A percentile compares a stretch with the other conserved stretches of the same genome.
These are phyloP conservation scores for Chrysophaeum taylorii DNA, from an alignment of 352 stramenopile species.

Conservation along the genomic window DNA sequence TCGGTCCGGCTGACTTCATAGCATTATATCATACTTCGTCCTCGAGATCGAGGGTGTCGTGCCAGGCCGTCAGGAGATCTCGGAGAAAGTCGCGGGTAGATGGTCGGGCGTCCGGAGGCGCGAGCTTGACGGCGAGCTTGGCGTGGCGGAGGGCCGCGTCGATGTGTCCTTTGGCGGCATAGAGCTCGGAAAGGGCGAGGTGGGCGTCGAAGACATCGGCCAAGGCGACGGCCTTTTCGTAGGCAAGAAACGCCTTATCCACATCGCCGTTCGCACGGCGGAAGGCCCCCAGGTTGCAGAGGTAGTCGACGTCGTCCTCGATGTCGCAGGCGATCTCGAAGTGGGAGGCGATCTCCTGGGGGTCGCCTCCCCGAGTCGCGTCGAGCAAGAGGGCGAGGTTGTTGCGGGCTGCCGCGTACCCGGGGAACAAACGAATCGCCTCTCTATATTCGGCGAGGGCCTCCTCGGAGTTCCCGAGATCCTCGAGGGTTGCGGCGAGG, in stretches of 20 bases:
- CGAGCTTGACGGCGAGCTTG: not conserved
- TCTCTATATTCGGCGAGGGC: not conserved
- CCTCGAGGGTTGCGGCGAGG: not conserved
- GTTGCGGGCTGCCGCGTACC: not conserved
- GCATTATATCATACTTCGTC: too few species aligned
- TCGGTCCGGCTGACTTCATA: too few species aligned
- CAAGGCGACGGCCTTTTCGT: not conserved
- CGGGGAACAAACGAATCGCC: not conserved
- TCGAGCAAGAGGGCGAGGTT: not conserved
- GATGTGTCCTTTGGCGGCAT: not conserved
- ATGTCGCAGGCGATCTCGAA: not conserved
- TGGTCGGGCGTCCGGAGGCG: not conserved
- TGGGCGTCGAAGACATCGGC: not conserved
- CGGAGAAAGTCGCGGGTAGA: not conserved
- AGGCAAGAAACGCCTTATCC: too few species aligned
- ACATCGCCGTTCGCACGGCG: too few species aligned
- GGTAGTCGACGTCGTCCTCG: not conserved
- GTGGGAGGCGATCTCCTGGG: not conserved
- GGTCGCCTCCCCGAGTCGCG: not conserved
- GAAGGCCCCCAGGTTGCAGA: slow-evolving; percentile 6
- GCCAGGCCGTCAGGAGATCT: slow-evolving; percentile 3
- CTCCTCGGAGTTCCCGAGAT: not conserved
- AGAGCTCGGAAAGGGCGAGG: not conserved
- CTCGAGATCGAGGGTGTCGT: not conserved
- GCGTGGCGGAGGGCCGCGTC: not conserved